These are phyloP conservation scores for Dendrostoma leiphaemia DNA, from an alignment of 2,329 filamentous ascomycete species.

Conservation along the genomic window DNA sequence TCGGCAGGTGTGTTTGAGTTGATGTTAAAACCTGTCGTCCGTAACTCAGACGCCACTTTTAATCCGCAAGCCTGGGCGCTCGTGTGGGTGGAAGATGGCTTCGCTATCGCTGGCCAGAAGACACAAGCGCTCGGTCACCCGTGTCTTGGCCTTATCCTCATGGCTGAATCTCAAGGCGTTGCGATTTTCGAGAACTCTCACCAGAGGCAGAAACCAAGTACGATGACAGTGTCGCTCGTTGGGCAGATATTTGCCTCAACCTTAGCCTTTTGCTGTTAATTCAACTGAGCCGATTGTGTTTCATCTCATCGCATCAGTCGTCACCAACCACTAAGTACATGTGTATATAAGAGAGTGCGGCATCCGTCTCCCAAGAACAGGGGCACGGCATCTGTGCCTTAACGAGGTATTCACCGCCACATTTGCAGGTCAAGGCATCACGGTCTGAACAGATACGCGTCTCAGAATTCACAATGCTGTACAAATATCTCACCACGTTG, in stretches of 20 bases:
- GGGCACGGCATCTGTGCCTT: no score
- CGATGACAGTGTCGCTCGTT: neutral
- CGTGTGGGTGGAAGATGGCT: no score
- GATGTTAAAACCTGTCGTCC: neutral
- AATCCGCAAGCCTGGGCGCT: no score
- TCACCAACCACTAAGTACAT: no score
- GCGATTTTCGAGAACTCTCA: no score
- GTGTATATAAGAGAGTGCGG: no score
- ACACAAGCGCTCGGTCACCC: no score
- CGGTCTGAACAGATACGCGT: neutral
- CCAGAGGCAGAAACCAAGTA: no score
- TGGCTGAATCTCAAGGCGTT: no score
- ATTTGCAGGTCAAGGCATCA: no score
- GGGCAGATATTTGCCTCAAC: neutral
- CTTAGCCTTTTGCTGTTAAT: neutral
- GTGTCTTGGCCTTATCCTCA: no score
- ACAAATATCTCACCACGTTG: conserved; percentile 29
- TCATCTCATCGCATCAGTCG: neutral
- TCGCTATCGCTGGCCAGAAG: neutral
- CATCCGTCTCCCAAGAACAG: neutral
- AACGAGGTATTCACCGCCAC: no score
- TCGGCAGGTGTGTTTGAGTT: neutral
- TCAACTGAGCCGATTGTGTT: neutral
- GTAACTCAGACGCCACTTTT: neutral
- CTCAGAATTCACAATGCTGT: conserved; percentile 29